These are phyloP conservation scores for Pseudogymnoascus sp. DNA, from an alignment of 2,329 filamentous ascomycete genomes.

Conservation along the genomic window DNA sequence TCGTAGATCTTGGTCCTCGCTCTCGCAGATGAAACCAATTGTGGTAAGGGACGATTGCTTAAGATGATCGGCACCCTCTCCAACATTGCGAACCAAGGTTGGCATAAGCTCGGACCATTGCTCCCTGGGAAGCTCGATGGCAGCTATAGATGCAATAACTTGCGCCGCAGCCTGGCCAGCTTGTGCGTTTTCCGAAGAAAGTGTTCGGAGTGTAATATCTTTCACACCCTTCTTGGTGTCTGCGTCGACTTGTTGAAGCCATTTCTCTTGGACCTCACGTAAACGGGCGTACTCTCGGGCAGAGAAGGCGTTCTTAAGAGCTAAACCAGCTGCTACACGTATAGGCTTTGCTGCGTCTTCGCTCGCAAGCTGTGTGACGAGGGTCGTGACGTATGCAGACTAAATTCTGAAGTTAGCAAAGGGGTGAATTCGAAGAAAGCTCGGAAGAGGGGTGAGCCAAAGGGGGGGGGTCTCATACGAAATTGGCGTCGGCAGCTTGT, in stretches of 20 bases:
- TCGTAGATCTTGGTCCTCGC: slow-evolving; percentile 80
- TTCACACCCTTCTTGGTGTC: slow-evolving; percentile 85
- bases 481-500: slow-evolving; percentile 90
- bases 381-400: slow-evolving; percentile 87
- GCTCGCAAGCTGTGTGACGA: slow-evolving; percentile 91
- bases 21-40: slow-evolving; percentile 99
- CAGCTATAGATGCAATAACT: slow-evolving; percentile 89
- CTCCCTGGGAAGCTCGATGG: slow-evolving; percentile 86
- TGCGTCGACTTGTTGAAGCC: slow-evolving; percentile 75
- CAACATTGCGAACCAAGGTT: slow-evolving; percentile 85
- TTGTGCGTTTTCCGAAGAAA: slow-evolving; percentile 70
- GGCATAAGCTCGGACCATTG: slow-evolving; percentile 93
- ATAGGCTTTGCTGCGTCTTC: slow-evolving; percentile 77
- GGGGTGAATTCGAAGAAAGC: slow-evolving; percentile 17
- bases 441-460: slow-evolving; percentile 30
- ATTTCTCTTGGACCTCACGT: slow-evolving; percentile 87
- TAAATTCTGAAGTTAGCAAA: slow-evolving; percentile 36
- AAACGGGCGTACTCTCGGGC: slow-evolving; percentile 83
- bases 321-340: slow-evolving; percentile 89
- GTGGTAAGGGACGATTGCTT: slow-evolving; percentile 92
- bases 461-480: slow-evolving; percentile 55
- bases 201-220: slow-evolving; percentile 80
- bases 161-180: slow-evolving; percentile 87
- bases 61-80: slow-evolving; percentile 74
- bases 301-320: slow-evolving; percentile 96